Conservation (phyloP, 2,329 filamentous ascomycete species). For the Trichothecium roseum region DNA sequence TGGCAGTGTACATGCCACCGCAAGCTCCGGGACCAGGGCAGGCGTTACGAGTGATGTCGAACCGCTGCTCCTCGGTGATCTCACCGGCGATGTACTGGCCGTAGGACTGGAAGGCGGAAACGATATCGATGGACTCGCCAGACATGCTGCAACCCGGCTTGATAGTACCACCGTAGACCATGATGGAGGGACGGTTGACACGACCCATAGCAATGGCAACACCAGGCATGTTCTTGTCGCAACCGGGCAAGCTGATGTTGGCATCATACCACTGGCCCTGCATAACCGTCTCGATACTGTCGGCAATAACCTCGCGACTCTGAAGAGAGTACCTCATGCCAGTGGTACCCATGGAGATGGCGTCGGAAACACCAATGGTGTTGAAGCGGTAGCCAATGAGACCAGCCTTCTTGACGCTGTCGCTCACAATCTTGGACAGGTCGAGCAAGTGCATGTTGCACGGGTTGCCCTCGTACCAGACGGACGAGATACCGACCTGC, state of each 20-base stretch:
- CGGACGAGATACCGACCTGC: conserved; percentile 93
- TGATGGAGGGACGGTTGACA: conserved; percentile 86
- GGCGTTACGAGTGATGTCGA: conserved; percentile 88
- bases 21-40: conserved; percentile 60
- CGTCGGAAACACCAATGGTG: conserved; percentile 95
- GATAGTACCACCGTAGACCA: conserved; percentile 97
- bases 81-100: conserved; percentile 88
- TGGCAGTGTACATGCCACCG: conserved; percentile 86
- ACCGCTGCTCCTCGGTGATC: conserved; percentile 82
- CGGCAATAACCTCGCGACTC: conserved; percentile 91
- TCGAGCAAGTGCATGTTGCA: conserved; percentile 99
- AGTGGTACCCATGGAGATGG: conserved; percentile 94
- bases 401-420: conserved; percentile 56
- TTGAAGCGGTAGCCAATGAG: conserved; percentile 96
- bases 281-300: conserved; percentile 99
- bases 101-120: conserved; percentile 96
- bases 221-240: conserved; percentile 99
- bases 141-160: conserved; percentile 74
- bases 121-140: conserved; percentile 77
- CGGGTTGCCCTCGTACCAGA: conserved; percentile 96
- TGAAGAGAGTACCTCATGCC: conserved; percentile 96
- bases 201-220: conserved; percentile 89
- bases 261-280: conserved; percentile 97
- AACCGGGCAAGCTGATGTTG: conserved; percentile 92
- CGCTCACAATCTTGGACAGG: conserved; percentile 64